Evolutionary conservation across 345 rosid genomes (phyloP).

Genomic region (Heritiera littoralis): DNA sequence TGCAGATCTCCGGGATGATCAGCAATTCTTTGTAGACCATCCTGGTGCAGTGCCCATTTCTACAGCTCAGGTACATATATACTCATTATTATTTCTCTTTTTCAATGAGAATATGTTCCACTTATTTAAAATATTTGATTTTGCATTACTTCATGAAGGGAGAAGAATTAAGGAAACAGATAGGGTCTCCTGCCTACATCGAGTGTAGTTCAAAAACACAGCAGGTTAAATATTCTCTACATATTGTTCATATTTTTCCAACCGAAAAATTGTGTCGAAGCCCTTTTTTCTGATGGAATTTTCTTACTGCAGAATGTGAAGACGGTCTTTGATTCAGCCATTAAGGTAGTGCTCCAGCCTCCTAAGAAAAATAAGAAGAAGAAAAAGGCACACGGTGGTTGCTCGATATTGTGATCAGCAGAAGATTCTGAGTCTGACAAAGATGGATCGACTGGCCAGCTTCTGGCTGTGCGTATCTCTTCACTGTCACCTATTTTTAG

Average conservation of each 20-base stretch:
- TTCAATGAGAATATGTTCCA: background rate
- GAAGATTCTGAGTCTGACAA: slow-evolving; percentile 1
- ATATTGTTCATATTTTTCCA: background rate
- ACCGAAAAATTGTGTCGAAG: slow-evolving; percentile 2
- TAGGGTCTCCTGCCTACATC: slow-evolving; percentile 80
- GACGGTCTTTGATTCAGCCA: slow-evolving; percentile 27
- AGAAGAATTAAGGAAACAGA: slow-evolving; percentile 88
- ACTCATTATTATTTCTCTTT: background rate
- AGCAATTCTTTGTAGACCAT: slow-evolving; percentile 66
- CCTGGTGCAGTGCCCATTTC: slow-evolving; percentile 74
- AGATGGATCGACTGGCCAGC: slow-evolving; percentile 16
- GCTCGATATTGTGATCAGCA: slow-evolving; percentile 18
- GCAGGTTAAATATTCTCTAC: slow-evolving; percentile 47
- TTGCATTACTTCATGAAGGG: slow-evolving; percentile 49
- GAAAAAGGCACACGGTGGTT: slow-evolving; percentile 17
- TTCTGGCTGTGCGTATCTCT: slow-evolving; percentile 13
- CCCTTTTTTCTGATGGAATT: background rate
- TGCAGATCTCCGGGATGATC: slow-evolving; percentile 74
- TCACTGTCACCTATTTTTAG: background rate
- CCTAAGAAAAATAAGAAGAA: slow-evolving; percentile 25
- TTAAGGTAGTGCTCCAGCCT: slow-evolving; percentile 28
- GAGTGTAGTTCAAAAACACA: slow-evolving; percentile 96
- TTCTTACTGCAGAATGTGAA: slow-evolving; percentile 25
- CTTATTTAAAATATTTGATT: background rate
- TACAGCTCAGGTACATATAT: slow-evolving; percentile 48